Conservation (phyloP, 2,329 filamentous ascomycete species). For the Phaeophleospora eucalypticola region DNA sequence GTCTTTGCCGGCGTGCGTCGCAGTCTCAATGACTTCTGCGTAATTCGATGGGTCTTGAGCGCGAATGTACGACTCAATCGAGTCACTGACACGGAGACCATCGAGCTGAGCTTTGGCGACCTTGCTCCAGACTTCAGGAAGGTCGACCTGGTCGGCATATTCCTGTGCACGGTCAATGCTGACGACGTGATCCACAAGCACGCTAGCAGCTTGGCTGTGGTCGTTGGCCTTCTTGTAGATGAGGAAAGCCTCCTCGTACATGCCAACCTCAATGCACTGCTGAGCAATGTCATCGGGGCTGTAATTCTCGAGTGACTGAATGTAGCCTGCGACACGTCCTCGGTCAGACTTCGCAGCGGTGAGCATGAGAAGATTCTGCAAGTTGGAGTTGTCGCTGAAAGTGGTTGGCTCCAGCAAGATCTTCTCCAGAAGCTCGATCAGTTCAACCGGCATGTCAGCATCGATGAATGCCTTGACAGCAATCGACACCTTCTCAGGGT, state of each 20-base stretch:
- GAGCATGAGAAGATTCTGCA: conserved; percentile 94
- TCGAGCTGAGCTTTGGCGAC: conserved; percentile 97
- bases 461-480: conserved; percentile 91
- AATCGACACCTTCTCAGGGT: conserved; percentile 90
- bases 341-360: conserved; percentile 97
- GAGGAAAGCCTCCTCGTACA: conserved; percentile 95
- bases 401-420: conserved; percentile 99
- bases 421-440: conserved; percentile 97
- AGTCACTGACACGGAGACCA: conserved; percentile 84
- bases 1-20: conserved; percentile 92
- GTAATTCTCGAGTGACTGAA: conserved; percentile 84
- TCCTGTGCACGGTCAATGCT: conserved; percentile 96
- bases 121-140: conserved; percentile 95
- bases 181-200: conserved; percentile 92
- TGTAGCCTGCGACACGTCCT: conserved; percentile 90
- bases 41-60: conserved; percentile 91
- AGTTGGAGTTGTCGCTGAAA: conserved; percentile 94
- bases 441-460: conserved; percentile 83
- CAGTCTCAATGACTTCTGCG: conserved; percentile 91
- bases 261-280: conserved; percentile 88
- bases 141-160: conserved; percentile 89
- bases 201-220: conserved; percentile 79
- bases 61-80: conserved; percentile 96
- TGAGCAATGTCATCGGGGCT: conserved; percentile 87
- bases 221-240: conserved; percentile 98